A percentile compares a stretch with the other conserved stretches of the same genome.
Evolutionary conservation across 208 protist genomes (phyloP).

Genomic region (Kentomonas sorsogonicus): DNA sequence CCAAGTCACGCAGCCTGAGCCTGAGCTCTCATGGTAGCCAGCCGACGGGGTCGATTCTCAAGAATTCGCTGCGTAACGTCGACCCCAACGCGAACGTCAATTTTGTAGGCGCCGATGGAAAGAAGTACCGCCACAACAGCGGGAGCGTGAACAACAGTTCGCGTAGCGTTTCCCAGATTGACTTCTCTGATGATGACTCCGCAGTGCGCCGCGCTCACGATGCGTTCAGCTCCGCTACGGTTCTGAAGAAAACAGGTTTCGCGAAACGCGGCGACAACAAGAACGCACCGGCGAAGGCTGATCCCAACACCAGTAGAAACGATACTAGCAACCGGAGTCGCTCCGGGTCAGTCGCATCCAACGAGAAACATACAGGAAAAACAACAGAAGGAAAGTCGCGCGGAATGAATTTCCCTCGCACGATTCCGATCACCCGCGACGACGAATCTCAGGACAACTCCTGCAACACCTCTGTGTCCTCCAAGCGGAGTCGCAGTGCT

Average conservation of each 20-base stretch:
- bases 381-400: too few relatives aligned
- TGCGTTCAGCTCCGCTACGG: slow-evolving; percentile 21
- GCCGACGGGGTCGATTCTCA: slow-evolving; percentile 28
- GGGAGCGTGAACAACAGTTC: neutral
- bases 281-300: too few relatives aligned
- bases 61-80: too few relatives aligned
- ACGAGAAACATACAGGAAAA: too few relatives aligned
- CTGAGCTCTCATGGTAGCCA: neutral
- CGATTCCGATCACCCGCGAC: slow-evolving; percentile 9
- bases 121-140: neutral
- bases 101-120: neutral
- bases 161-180: neutral
- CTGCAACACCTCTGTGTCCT: neutral
- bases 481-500: neutral
- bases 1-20: neutral
- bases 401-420: slow-evolving; percentile 2
- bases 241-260: slow-evolving; percentile 13
- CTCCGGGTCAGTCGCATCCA: too few relatives aligned
- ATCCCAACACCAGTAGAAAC: too few relatives aligned
- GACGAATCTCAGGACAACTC: neutral
- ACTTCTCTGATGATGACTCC: slow-evolving; percentile 17
- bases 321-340: too few relatives aligned
- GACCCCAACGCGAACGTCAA: neutral
- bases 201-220: slow-evolving; percentile 29
- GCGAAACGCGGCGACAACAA: neutral